Evolutionary conservation across 2,329 filamentous ascomycete species (phyloP).

Genomic region (Coniochaeta ligniaria): DNA sequence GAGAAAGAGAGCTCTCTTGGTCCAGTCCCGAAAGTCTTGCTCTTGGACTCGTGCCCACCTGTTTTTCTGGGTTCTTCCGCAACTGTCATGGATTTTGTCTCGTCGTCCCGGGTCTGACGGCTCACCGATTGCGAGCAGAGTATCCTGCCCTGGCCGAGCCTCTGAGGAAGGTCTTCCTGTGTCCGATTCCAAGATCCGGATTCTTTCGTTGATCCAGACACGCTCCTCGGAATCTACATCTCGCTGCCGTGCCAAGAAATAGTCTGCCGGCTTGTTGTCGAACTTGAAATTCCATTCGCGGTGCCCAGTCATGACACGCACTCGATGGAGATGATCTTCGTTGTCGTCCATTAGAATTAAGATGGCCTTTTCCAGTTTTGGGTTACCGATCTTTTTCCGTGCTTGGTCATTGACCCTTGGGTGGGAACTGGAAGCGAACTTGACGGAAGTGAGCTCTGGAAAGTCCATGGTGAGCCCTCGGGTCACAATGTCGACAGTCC

Average conservation of each 20-base stretch:
- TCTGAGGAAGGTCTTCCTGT: not conserved
- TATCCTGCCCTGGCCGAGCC: not conserved
- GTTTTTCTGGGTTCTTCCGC: not conserved
- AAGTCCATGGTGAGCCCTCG: not conserved
- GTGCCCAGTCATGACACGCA: not conserved
- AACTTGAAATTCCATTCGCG: not conserved
- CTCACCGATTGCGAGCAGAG: not conserved
- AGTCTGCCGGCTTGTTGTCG: not conserved
- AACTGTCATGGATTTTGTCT: not conserved
- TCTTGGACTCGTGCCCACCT: not conserved
- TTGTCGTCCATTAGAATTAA: not conserved
- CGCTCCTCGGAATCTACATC: not conserved
- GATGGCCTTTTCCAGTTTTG: not conserved
- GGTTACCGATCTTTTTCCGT: not conserved
- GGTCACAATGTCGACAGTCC: not conserved
- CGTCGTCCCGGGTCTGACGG: not conserved
- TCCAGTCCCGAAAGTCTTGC: not conserved
- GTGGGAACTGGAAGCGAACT: not conserved
- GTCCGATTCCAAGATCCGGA: not conserved
- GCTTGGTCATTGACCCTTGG: not conserved
- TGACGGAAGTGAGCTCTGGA: not conserved
- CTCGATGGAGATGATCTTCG: not conserved
- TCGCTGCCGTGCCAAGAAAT: not conserved
- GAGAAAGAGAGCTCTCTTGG: not conserved
- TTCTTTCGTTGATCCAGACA: not conserved